Evolutionary conservation across 352 stramenopile species (phyloP), one percentile per base, ranked within the genome.

Genomic region (Vaucheria bursata): DNA sequence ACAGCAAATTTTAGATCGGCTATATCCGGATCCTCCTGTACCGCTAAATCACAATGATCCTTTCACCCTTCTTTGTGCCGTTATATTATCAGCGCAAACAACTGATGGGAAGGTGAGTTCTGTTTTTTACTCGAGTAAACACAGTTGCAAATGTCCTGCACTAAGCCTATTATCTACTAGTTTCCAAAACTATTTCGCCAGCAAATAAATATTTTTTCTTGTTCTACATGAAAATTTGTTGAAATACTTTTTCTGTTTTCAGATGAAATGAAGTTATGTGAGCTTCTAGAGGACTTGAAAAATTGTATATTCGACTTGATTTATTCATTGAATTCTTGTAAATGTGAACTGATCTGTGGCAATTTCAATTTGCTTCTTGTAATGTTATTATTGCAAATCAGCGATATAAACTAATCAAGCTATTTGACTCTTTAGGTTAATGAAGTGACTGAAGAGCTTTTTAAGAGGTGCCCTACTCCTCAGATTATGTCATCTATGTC

Each of bases 61-160:
- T 64, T 86, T 86, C 52, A 86, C 82, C 32, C 79, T 86, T 40
- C 53, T 86, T 32, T 76, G 74, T 36, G 82, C 80, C 32, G 82
- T 86, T 25, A 69, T 86, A 12, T 74, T 86, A 31, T 85, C 77
- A 34, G 82, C 82, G 69, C 82, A 86, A 53, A 86, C 82, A 12
- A 86, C 82, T 34, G 82, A 86, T 53, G 82, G 81, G 18, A 86
- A 86, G 77, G 80, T 84, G 34, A 32, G 64, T n/a, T n/a, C n/a
- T n/a, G n/a, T n/a, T 59, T 40, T 29, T 25, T 25, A n/a, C 29
- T 0, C 70, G 33, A n/a, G n/a, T n/a, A n/a, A n/a, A n/a, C n/a
- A n/a, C n/a, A n/a, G n/a, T n/a, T n/a, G n/a, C n/a, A n/a, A n/a
- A n/a, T n/a, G n/a, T n/a, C n/a, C n/a, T n/a, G n/a, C n/a, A n/a